Conservation (phyloP, 192 early-diverging fungal species). For the Piromyces sp. region DNA sequence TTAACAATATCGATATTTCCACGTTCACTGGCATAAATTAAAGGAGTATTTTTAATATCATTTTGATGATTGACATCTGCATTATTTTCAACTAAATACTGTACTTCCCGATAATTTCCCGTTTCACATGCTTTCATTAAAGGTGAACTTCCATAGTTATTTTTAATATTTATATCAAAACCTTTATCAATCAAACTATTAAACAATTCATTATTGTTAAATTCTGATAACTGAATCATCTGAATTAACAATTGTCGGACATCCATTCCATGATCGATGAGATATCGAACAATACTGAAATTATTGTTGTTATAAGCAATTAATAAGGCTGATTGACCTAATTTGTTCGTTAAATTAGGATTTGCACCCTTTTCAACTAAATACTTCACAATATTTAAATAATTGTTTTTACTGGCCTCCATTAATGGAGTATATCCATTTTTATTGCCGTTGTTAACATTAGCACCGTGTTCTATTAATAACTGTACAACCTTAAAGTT, state of each 20-base stretch:
- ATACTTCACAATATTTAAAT: neutral
- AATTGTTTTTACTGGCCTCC: neutral
- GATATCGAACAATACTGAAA: neutral
- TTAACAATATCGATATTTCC: neutral
- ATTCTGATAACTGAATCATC: too few species aligned
- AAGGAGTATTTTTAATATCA: too few species aligned
- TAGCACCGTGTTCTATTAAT: neutral
- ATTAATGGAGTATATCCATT: neutral
- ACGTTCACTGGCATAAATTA: too few species aligned
- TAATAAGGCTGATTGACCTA: neutral
- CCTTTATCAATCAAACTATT: too few species aligned
- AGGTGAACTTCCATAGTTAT: too few species aligned
- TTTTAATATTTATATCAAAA: too few species aligned
- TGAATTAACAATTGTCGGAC: neutral
- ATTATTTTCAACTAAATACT: too few species aligned
- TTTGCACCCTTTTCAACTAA: neutral
- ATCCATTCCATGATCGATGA: neutral
- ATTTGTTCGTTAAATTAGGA: neutral
- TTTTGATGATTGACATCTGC: too few species aligned
- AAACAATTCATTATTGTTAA: too few species aligned
- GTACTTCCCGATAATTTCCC: too few species aligned
- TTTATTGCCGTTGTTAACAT: neutral
- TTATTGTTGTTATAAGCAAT: neutral
- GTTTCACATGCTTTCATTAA: too few species aligned
- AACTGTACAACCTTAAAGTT: neutral